Evolutionary conservation across 176 grass and related monocot genomes (phyloP).

Genomic region (Secale cereale): DNA sequence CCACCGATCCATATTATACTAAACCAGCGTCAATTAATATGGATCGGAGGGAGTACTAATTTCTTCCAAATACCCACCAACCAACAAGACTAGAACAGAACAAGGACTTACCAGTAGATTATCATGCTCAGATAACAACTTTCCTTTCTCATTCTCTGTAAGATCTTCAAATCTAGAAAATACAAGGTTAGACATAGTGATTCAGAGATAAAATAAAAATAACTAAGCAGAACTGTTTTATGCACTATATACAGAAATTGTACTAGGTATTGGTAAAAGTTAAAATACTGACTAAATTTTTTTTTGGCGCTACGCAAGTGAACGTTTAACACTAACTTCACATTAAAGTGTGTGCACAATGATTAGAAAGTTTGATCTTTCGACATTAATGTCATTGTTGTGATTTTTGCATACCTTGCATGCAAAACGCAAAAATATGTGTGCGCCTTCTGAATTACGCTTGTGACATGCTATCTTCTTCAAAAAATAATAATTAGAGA

Average conservation of each 20-base stretch:
- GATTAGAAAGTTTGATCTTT: too few species aligned
- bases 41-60: not conserved
- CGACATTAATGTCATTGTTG: not conserved
- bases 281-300: not conserved
- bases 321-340: not conserved
- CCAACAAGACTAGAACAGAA: slow-evolving; percentile 4
- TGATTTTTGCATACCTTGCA: not conserved
- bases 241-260: not conserved
- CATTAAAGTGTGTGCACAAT: not conserved
- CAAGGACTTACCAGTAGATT: slow-evolving; percentile 49
- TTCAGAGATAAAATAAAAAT: not conserved
- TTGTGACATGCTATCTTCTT: not conserved
- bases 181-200: slow-evolving; percentile 16
- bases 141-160: slow-evolving; percentile 41
- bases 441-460: not conserved
- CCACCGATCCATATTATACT: not conserved
- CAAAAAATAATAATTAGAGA: not conserved
- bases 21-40: too few species aligned
- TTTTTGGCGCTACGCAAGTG: not conserved
- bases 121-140: slow-evolving; percentile 45
- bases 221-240: not conserved
- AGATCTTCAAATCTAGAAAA: slow-evolving; percentile 63
- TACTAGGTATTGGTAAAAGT: not conserved
- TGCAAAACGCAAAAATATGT: too few species aligned
- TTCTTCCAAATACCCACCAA: slow-evolving; percentile 4